Conservation (phyloP, 1,284 basidiomycete species). For the Pascua guehoae region DNA sequence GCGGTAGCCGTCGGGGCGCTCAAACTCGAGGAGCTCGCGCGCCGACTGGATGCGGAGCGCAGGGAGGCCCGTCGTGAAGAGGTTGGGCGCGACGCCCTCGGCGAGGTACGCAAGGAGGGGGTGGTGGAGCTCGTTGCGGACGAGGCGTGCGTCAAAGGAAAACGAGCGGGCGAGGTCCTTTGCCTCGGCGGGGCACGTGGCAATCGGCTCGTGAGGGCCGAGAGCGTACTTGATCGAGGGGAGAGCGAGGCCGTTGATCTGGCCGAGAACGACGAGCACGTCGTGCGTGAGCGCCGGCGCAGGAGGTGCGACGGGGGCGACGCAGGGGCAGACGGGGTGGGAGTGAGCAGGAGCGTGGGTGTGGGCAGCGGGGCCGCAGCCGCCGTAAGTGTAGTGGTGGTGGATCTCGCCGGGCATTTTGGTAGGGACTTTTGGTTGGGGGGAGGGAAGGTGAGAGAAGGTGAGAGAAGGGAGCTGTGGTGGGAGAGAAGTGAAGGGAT, state of each 20-base stretch:
- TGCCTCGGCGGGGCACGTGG: constrained; percentile 9
- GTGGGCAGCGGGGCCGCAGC: neutral
- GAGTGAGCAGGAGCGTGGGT: neutral
- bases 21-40: constrained; percentile 10
- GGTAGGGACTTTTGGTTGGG: too few relatives aligned
- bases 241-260: constrained; percentile 13
- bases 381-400: neutral
- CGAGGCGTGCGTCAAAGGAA: constrained; percentile 11
- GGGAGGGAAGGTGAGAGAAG: too few relatives aligned
- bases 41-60: constrained; percentile 8
- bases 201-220: constrained; percentile 8
- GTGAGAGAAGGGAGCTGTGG: too few relatives aligned
- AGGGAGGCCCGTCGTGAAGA: constrained; percentile 7
- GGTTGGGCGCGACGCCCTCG: constrained; percentile 10
- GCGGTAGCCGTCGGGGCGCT: constrained; percentile 17
- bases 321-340: constrained; percentile 2
- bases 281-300: constrained; percentile 9
- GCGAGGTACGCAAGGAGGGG: constrained; percentile 17
- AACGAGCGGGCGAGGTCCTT: constrained; percentile 7
- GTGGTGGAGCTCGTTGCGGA: constrained; percentile 19
- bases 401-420: too few relatives aligned
- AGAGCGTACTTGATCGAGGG: constrained; percentile 9
- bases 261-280: constrained; percentile 10
- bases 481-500: too few relatives aligned
- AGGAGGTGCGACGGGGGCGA: neutral